Base-by-base conservation (phyloP, 129 eudicot species). In the Heracleum sosnowskyi region DNA sequence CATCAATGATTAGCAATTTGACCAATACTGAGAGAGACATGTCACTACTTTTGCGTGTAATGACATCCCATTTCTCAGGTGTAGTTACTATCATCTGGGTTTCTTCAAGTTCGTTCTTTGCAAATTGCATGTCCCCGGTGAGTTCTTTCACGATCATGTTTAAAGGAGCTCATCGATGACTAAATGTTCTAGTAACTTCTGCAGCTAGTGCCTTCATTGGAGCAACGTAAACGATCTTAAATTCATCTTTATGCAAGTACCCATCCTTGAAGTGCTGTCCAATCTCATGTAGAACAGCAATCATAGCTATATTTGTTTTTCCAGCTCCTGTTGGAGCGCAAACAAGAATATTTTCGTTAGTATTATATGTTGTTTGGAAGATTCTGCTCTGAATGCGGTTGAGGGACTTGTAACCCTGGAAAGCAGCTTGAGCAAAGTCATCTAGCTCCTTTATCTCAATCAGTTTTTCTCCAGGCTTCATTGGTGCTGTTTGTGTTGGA, bases 321-420 rank as follows among this genome's bases (percentile, higher is more conserved):
- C 98, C 98, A 79, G 98, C 98, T 79, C 98, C 98, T 70, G 98
- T 94, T 64, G 98, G 98, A 64, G 98, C 98, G 84, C 98, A 94
- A 37, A 94, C 98, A 80, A 94, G 87, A 75, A 94, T 90, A 81
- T 94, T 94, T 78, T 91, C 97, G 49, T 94, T 91, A 71, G 83
- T 94, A 80, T 94, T 47, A 77, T 91, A 94, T 24, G 97, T 92
- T 68, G 96, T 94, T 34, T 88, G 91, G 79, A 77, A 94, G 46
- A 94, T 94, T 84, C 97, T 91, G 88, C 98, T 94, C 90, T 94
- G 98, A 77, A 94, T 94, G 81, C 98, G 98, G 85, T 94, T 94
- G 28, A 94, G 91, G 44, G 97, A 84, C 90, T 91, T 88, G 89
- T 94, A 94, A 70, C 97, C 97, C 77, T 84, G 92, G 78, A 94